A percentile compares a stretch with the other conserved stretches of the same genome.
Conservation (phyloP, 1,284 basidiomycete genomes). For the Heliocybe sulcata region DNA sequence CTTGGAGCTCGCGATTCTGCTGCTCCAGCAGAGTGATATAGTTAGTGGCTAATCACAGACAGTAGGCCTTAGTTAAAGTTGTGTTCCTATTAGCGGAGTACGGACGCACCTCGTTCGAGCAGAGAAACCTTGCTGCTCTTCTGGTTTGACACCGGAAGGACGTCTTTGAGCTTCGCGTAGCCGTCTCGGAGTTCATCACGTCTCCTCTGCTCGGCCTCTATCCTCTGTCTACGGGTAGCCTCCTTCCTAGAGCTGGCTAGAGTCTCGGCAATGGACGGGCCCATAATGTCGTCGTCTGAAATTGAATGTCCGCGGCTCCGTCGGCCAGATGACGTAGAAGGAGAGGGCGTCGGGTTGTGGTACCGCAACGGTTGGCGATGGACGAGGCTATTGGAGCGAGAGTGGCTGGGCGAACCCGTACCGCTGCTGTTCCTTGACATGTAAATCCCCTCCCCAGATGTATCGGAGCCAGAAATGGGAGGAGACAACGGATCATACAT, state of each 20-base stretch:
- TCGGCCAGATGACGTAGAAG: conserved; percentile 62
- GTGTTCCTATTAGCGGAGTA: conserved; percentile 2
- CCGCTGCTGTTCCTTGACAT: conserved; percentile 68
- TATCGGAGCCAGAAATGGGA: conserved; percentile 79
- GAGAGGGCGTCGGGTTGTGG: conserved; percentile 73
- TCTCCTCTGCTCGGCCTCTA: conserved; percentile 80
- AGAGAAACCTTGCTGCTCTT: conserved; percentile 86
- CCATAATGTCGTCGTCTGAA: conserved; percentile 71
- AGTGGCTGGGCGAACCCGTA: conserved; percentile 67
- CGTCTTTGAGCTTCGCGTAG: conserved; percentile 81
- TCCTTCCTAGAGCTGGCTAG: conserved; percentile 75
- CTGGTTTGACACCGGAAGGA: conserved; percentile 78
- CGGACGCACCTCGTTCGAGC: conserved; percentile 69
- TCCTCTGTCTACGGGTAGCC: conserved; percentile 73
- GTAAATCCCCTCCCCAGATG: conserved; percentile 73
- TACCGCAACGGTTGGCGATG: conserved; percentile 62
- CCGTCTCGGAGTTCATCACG: conserved; percentile 84
- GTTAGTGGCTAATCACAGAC: conserved; percentile 48
- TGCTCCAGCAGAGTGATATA: conserved; percentile 67
- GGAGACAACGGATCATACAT: conserved; percentile 76
- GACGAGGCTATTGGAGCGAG: conserved; percentile 64
- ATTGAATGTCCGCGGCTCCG: conserved; percentile 57
- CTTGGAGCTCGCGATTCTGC: conserved; percentile 59
- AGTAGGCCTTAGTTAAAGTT: not conserved
- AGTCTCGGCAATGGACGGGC: conserved; percentile 49